phyloP scores from a whole-genome alignment of 805 yeast genomes.

The Spencermartinsiella europaea region DNA sequence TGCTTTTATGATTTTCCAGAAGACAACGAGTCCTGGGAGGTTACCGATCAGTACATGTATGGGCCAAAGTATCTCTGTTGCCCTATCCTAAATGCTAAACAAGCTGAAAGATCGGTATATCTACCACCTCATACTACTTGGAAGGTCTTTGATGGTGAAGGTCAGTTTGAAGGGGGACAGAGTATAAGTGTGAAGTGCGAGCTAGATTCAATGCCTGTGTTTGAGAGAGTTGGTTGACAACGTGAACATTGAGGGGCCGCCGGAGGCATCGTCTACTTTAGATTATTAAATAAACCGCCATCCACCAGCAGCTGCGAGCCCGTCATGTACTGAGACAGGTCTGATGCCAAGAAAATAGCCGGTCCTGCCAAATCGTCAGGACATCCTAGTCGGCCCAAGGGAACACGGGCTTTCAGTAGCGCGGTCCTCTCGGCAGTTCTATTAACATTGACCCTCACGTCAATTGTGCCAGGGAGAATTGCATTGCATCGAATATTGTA shows the following conservation, averaged over 20 bases:
- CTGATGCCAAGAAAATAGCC: slow-evolving; percentile 63
- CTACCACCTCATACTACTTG: slow-evolving; percentile 15
- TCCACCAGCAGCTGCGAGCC: slow-evolving; percentile 36
- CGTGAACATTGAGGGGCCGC: too few species aligned
- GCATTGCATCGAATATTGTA: slow-evolving; percentile 62
- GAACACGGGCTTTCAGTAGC: slow-evolving; percentile 51
- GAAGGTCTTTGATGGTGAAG: slow-evolving; percentile 13
- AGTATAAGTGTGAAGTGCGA: slow-evolving; percentile 6
- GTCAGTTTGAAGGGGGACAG: slow-evolving; percentile 14
- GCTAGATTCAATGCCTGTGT: slow-evolving; percentile 17
- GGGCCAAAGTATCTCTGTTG: slow-evolving; percentile 17
- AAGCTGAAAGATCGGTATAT: slow-evolving; percentile 8
- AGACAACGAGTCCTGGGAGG: slow-evolving; percentile 14
- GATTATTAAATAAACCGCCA: slow-evolving; percentile 14
- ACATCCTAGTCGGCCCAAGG: slow-evolving; percentile 76
- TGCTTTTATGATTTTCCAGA: slow-evolving; percentile 18
- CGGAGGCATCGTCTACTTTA: too few species aligned
- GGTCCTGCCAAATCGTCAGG: slow-evolving; percentile 77
- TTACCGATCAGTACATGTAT: slow-evolving; percentile 18
- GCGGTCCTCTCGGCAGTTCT: slow-evolving; percentile 33
- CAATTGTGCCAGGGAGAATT: slow-evolving; percentile 70
- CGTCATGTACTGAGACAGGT: slow-evolving; percentile 71
- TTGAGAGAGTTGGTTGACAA: slow-evolving; percentile 3
- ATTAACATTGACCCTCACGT: slow-evolving; percentile 37
- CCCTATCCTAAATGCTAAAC: slow-evolving; percentile 16